These are phyloP conservation scores for Saksenaea vasiformis DNA, from an alignment of 371 early-diverging fungal species.

Conservation along the genomic window DNA sequence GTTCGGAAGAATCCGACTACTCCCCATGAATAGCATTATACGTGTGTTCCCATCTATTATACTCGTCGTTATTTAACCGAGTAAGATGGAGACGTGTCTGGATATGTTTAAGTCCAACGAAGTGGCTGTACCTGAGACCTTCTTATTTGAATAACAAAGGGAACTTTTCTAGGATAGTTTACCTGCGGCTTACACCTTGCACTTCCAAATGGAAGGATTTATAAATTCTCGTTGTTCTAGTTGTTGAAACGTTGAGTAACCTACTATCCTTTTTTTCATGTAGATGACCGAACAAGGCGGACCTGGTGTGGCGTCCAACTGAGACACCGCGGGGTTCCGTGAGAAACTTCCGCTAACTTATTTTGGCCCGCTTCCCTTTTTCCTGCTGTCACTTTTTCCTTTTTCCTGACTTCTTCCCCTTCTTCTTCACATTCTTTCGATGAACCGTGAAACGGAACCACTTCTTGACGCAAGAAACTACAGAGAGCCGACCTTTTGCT, in stretches of 20 bases:
- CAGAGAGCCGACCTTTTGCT: constrained; percentile 23
- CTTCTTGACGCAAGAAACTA: constrained; percentile 1
- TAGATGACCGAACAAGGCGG: not conserved
- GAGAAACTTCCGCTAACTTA: constrained; percentile 3
- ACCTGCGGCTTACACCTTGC: too few relatives aligned
- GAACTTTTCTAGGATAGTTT: too few relatives aligned
- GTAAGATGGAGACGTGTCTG: too few relatives aligned
- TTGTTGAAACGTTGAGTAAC: too few relatives aligned
- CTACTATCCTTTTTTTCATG: not conserved
- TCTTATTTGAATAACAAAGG: too few relatives aligned
- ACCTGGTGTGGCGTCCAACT: not conserved
- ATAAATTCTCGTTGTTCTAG: not conserved
- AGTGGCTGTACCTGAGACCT: too few relatives aligned
- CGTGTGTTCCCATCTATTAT: too few relatives aligned
- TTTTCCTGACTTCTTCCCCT: not conserved
- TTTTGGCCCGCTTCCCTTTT: not conserved
- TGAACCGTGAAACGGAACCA: constrained; percentile 3
- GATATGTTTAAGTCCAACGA: too few relatives aligned
- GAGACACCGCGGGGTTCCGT: constrained; percentile 3
- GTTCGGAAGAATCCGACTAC: too few relatives aligned
- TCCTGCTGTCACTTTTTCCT: not conserved
- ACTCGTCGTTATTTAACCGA: too few relatives aligned
- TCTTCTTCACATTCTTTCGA: not conserved
- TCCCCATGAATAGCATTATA: too few relatives aligned
- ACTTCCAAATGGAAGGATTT: too few relatives aligned